These are phyloP conservation scores for Arthroderma sp. DNA, from an alignment of 2,329 filamentous ascomycete genomes.

Conservation along the genomic window DNA sequence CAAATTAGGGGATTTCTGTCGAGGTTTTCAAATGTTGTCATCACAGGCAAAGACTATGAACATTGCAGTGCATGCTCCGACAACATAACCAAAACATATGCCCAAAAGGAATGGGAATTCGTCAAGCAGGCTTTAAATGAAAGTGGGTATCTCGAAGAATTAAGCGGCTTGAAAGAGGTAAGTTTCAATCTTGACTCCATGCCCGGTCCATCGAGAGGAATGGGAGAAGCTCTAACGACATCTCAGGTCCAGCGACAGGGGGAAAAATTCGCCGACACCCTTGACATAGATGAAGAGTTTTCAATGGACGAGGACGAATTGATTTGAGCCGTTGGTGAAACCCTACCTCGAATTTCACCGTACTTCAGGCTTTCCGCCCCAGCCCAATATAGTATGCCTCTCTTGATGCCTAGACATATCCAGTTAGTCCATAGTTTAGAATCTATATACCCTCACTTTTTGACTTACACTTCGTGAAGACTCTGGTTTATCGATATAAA, in stretches of 20 bases:
- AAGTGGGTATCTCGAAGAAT: slow-evolving; percentile 49
- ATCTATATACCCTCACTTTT: no score
- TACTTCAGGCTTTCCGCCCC: slow-evolving; percentile 40
- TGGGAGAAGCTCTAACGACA: no score
- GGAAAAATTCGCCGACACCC: no score
- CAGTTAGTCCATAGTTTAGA: no score
- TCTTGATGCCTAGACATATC: slow-evolving; percentile 53
- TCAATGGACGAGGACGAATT: no score
- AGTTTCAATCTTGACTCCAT: neutral
- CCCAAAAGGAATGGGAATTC: slow-evolving; percentile 45
- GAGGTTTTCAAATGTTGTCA: slow-evolving; percentile 44
- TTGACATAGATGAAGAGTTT: no score
- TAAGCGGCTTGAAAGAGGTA: slow-evolving; percentile 49
- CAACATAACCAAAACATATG: slow-evolving; percentile 40
- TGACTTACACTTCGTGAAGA: slow-evolving; percentile 66
- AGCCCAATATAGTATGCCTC: slow-evolving; percentile 80
- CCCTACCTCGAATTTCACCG: no score
- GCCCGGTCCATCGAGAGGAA: slow-evolving; percentile 29
- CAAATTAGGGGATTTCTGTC: slow-evolving; percentile 51
- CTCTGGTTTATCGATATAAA: slow-evolving; percentile 80
- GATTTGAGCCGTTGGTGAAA: no score
- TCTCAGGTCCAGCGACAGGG: no score
- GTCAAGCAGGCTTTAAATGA: slow-evolving; percentile 47
- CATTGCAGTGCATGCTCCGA: slow-evolving; percentile 51
- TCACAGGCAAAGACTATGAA: slow-evolving; percentile 45